Base-by-base conservation (phyloP, 225 moss, liverwort and hornwort species). In the Marchantia polymorpha region DNA sequence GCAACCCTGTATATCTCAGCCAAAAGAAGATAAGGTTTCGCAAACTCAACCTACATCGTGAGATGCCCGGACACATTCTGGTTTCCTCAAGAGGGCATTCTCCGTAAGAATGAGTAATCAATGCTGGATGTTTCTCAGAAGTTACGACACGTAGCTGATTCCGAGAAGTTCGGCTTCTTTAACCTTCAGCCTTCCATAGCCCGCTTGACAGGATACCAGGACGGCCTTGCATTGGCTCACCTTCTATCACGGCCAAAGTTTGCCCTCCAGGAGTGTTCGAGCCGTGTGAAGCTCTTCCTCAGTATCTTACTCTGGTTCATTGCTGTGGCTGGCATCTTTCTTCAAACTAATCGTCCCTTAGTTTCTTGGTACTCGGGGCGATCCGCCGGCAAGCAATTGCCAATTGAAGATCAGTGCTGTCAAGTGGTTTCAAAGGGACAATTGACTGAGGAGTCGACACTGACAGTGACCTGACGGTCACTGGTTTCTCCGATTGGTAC, bases 71-170 rank as follows among this genome's bases (percentile, higher is more conserved):
- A 10, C 69, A 69, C 69, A 69, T 17, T 69, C 47, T 47, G 47
- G 46, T 46, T 46, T 46, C 15, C 47, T 9, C 69, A 47, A 69
- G 53, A 53, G 73, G 73, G 27, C 73, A 54, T 73, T 26, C 54
- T 51, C 50, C 26, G 31, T 30, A 79, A 69, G 56, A 69, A 79
- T 65, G 52, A 79, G 75, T 78, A 59, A 79, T 74, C 60, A 76
- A 76, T 76, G 76, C 59, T 46, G 83, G 79, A 69, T 12, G 75
- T 17, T 66, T 20, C 59, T 25, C 68, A 74, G 79, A 69, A 50
- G 74, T 69, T 74, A 50, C 66, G 52, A 83, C 60, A 17, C 65
- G 47, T 78, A 75, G 30, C 61, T 60, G 27, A 51, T 64, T 29
- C 27, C 31, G 76, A 31, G 10, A 47, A 31, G 46, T 60, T 10